phyloP scores from a whole-genome alignment of 1,284 basidiomycete species.

The Trametes polyzona region DNA sequence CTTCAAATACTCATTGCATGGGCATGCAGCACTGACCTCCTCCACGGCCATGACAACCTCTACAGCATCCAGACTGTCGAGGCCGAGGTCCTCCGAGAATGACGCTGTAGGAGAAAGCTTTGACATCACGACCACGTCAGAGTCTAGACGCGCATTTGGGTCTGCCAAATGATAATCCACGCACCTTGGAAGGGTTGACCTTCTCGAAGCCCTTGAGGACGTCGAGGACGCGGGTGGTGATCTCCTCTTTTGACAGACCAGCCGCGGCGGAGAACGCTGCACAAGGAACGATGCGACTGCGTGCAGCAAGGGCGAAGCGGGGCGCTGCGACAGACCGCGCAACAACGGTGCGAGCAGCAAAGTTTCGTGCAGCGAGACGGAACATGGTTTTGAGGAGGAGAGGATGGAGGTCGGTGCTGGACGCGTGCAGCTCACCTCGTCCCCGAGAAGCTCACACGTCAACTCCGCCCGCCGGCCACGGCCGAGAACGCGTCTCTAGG shows the following conservation, averaged over 20 bases:
- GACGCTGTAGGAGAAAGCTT: conserved; percentile 79
- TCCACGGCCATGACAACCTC: conserved; percentile 99
- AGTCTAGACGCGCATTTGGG: neutral
- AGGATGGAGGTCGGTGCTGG: conserved; percentile 8
- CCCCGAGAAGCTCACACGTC: conserved; percentile 17
- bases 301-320: conserved; percentile 33
- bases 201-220: conserved; percentile 97
- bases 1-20: neutral
- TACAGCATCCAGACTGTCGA: conserved; percentile 97
- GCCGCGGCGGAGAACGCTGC: conserved; percentile 80
- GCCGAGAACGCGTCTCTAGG: conserved; percentile 12
- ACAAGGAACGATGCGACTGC: conserved; percentile 41
- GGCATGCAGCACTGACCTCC: conserved; percentile 64
- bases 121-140: neutral
- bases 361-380: conserved; percentile 43
- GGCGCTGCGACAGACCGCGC: conserved; percentile 22
- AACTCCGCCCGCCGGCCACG: conserved; percentile 25
- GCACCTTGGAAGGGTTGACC: conserved; percentile 84
- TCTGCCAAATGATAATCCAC: conserved; percentile 8
- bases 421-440: conserved; percentile 20
- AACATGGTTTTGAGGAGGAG: conserved; percentile 40
- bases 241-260: conserved; percentile 74
- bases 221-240: conserved; percentile 84
- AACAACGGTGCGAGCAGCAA: conserved; percentile 32
- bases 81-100: conserved; percentile 88